Evolutionary conservation across 2,329 filamentous ascomycete species (phyloP).

Genomic region (Cytospora piceae): DNA sequence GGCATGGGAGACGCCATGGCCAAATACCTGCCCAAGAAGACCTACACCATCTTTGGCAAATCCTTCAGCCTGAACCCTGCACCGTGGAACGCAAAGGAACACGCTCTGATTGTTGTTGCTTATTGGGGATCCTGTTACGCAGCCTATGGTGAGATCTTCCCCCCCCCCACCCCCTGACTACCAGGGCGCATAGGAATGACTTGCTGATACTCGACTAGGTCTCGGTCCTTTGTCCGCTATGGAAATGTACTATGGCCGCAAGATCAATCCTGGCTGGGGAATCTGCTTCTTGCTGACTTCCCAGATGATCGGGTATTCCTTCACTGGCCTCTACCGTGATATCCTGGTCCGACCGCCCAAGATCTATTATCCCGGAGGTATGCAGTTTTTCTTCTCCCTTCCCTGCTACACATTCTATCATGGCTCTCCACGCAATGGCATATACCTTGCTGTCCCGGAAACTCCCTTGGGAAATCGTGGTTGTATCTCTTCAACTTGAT

Average conservation of each 20-base stretch:
- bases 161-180: not conserved
- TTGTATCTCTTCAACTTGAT: not conserved
- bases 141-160: conserved; percentile 12
- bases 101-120: conserved; percentile 39
- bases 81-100: conserved; percentile 42
- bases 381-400: not conserved
- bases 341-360: conserved; percentile 39
- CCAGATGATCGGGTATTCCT: conserved; percentile 40
- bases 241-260: conserved; percentile 37
- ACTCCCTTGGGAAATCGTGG: not conserved
- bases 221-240: conserved; percentile 38
- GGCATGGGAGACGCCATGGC: conserved; percentile 38
- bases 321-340: conserved; percentile 37
- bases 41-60: conserved; percentile 35
- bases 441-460: not conserved
- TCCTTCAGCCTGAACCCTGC: conserved; percentile 40
- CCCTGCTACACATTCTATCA: not conserved
- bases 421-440: not conserved
- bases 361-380: conserved; percentile 38
- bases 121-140: conserved; percentile 36
- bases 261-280: conserved; percentile 36
- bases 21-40: conserved; percentile 35
- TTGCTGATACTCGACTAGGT: conserved; percentile 37
- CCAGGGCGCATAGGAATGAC: not conserved
- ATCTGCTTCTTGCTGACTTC: conserved; percentile 38